Evolutionary conservation across 2,329 filamentous ascomycete genomes (phyloP), one percentile per base, ranked within the genome.

Genomic region (Fusarium keratoplasticum): DNA sequence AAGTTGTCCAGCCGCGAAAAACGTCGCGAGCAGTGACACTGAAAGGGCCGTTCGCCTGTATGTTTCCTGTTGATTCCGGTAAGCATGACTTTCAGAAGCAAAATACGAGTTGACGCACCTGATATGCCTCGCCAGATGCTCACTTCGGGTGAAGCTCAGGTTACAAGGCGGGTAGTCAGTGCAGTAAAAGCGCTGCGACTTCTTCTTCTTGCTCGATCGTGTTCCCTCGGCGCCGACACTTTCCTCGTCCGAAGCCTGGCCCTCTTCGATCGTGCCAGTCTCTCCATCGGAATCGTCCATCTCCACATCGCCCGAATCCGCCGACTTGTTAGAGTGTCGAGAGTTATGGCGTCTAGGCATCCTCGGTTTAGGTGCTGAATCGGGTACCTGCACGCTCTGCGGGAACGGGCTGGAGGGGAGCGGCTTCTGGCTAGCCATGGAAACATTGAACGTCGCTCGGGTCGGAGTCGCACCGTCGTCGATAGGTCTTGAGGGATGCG

Each of bases 1-100:
- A 99, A 86, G 80, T 99, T 99, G 82, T 99, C 96, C 54, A 98
- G 89, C 58, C 96, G 91, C 11, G 96, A 98, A 82, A 99, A 99
- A 64, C 95, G 91, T 60, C 96, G 91, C 3, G 93, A 94, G 83
- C 96, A 99, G 82, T 98, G 96, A 77, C 96, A 99, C 83, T 97
- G 94, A 79, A 98, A 99, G 0, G 96, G 96, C 31, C 96, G 92
- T 85, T 99, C 96, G 62, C 96, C 96, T 1, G 96, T 99, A 80
- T 99, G 96, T 89, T 98, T 98, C 78, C 95, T 96, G 72, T 20
- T 61, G 67, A 66, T 47, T 64, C 22, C 44, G 42, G 61, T 62
- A 40, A 71, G 75, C 60, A 70, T 64, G 13, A 35, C 31, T 18
- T 38, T 58, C 29, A 9, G 20, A 52, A 55, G 8, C 13, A 20